These are phyloP conservation scores for Scutellaria baicalensis DNA, from an alignment of 257 asterid genomes.

Conservation along the genomic window DNA sequence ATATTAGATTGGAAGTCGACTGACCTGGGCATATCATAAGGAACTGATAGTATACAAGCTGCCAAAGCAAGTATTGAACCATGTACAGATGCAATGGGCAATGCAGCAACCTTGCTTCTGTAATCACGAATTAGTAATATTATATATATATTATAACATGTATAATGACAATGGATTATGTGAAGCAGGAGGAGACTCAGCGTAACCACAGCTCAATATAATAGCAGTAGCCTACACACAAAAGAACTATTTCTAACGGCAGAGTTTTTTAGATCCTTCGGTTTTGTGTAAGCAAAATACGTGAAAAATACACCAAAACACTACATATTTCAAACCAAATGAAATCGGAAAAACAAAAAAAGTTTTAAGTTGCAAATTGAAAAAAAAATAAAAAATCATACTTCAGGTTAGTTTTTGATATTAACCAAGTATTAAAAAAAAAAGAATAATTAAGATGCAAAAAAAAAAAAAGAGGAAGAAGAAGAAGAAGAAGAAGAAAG, in stretches of 20 bases:
- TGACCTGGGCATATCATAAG: conserved; percentile 98
- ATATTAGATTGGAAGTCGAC: conserved; percentile 10
- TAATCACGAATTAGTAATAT: conserved; percentile 15
- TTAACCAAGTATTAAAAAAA: too few species aligned
- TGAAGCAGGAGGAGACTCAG: neutral
- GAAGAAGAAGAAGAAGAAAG: neutral
- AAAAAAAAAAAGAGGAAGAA: too few species aligned
- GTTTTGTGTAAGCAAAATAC: too few species aligned
- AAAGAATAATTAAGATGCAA: too few species aligned
- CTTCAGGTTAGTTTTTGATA: too few species aligned
- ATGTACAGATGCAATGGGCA: conserved; percentile 70
- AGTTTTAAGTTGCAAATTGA: too few species aligned
- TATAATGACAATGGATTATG: neutral
- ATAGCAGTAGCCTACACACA: neutral
- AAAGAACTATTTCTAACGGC: neutral
- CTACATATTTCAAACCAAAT: too few species aligned
- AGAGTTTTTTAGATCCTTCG: neutral
- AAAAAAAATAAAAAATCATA: too few species aligned
- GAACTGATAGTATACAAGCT: conserved; percentile 89
- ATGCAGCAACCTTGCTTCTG: conserved; percentile 61
- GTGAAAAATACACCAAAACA: too few species aligned
- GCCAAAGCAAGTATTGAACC: conserved; percentile 94
- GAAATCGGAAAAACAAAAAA: too few species aligned
- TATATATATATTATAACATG: neutral
- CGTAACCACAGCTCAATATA: neutral